Conservation (phyloP, 257 asterid genomes). For the Forsythia suspensa region DNA sequence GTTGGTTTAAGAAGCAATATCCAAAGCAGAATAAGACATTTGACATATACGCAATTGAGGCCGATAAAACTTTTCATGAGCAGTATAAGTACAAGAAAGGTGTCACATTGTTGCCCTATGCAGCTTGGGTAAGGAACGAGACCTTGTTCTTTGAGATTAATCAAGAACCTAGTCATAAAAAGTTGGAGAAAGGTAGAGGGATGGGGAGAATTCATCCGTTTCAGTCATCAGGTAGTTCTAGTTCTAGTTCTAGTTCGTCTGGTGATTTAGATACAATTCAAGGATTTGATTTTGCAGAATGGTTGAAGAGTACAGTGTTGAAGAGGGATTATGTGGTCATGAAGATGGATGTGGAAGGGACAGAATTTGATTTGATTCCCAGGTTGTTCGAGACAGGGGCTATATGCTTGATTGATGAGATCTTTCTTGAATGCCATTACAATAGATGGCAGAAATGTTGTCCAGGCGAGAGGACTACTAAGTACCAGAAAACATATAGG, state of each 20-base stretch:
- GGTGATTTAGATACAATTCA: conserved; percentile 71
- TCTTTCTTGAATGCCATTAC: conserved; percentile 94
- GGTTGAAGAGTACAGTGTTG: conserved; percentile 72
- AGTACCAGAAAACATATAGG: conserved; percentile 75
- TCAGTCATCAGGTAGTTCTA: conserved; percentile 44
- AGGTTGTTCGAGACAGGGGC: conserved; percentile 82
- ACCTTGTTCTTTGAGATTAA: conserved; percentile 79
- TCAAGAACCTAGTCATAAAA: conserved; percentile 51
- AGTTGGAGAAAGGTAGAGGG: conserved; percentile 68
- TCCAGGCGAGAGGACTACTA: conserved; percentile 82
- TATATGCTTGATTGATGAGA: conserved; percentile 87
- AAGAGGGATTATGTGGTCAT: conserved; percentile 84
- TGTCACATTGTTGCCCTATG: conserved; percentile 79
- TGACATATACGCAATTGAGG: conserved; percentile 28
- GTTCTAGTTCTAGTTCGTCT: conserved; percentile 35
- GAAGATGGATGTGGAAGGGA: conserved; percentile 99
- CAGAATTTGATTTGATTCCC: conserved; percentile 89
- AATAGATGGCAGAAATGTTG: conserved; percentile 98
- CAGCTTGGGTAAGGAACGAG: conserved; percentile 96
- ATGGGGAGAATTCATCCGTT: conserved; percentile 95
- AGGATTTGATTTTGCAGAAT: conserved; percentile 91
- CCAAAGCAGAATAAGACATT: conserved; percentile 69
- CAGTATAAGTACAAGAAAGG: conserved; percentile 77
- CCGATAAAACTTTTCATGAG: conserved; percentile 70
- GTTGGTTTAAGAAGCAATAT: conserved; percentile 97